A percentile compares a stretch with the other conserved stretches of the same genome.
These are phyloP conservation scores for Escallonia rubra DNA, from an alignment of 129 eudicot species.

Conservation along the genomic window DNA sequence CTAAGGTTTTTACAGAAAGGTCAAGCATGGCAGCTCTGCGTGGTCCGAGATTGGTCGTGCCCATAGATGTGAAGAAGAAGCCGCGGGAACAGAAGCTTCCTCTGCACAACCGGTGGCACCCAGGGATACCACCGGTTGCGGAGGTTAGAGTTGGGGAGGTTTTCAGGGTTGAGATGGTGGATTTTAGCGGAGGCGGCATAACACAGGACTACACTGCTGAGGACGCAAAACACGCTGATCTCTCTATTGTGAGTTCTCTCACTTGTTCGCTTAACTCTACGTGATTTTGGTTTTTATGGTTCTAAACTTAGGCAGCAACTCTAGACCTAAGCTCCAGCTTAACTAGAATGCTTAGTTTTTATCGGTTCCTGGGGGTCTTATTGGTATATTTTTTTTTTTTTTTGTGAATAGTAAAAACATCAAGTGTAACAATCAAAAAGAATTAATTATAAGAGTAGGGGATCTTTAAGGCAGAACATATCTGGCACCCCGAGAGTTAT, in stretches of 20 bases:
- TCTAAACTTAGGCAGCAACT: too few relatives aligned
- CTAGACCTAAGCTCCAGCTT: too few relatives aligned
- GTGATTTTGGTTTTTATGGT: too few relatives aligned
- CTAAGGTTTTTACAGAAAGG: neutral
- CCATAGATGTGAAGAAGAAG: conserved; percentile 70
- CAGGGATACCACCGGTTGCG: conserved; percentile 68
- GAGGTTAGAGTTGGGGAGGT: conserved; percentile 57
- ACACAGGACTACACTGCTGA: conserved; percentile 57
- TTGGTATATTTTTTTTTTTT: too few relatives aligned
- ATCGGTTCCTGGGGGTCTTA: too few relatives aligned
- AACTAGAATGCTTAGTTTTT: too few relatives aligned
- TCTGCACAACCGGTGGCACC: conserved; percentile 93
- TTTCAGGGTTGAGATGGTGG: conserved; percentile 90
- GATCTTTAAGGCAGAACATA: too few relatives aligned
- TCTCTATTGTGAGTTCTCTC: conserved; percentile 50
- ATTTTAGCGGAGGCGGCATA: conserved; percentile 63
- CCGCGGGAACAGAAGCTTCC: conserved; percentile 69
- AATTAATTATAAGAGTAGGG: too few relatives aligned
- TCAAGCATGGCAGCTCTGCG: conserved; percentile 29
- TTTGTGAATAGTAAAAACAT: too few relatives aligned
- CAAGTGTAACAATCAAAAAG: too few relatives aligned
- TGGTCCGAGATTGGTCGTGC: conserved; percentile 53
- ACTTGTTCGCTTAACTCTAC: neutral
- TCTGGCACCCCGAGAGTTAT: too few relatives aligned
- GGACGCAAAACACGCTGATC: conserved; percentile 62